A percentile compares a stretch with the other conserved stretches of the same genome.
Conservation (phyloP, 495 filamentous ascomycete species). For the Evernia prunastri region DNA sequence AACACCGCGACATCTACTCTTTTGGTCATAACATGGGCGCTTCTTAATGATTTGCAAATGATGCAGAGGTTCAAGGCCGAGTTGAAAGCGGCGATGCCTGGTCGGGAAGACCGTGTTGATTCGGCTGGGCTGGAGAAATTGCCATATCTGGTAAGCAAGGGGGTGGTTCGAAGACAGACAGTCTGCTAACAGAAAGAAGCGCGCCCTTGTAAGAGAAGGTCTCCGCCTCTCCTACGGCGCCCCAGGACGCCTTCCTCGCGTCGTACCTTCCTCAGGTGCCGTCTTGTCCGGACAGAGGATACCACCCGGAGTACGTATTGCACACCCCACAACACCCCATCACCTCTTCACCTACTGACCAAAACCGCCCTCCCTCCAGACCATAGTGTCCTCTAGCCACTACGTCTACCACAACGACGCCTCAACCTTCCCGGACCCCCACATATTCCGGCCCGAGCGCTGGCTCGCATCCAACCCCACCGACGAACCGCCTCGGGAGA, state of each 20-base stretch:
- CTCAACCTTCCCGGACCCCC: constrained; percentile 30
- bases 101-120: background rate
- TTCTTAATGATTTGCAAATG: background rate
- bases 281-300: background rate
- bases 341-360: background rate
- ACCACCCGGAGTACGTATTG: background rate
- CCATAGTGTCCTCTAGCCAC: background rate
- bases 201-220: background rate
- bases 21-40: background rate
- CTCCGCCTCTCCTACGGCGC: background rate
- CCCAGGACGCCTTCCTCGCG: background rate
- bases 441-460: constrained; percentile 35
- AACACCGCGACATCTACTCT: background rate
- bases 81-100: background rate
- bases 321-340: background rate
- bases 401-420: constrained; percentile 29
- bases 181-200: background rate
- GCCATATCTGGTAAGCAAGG: background rate
- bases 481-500: background rate
- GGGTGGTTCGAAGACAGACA: background rate
- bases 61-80: background rate
- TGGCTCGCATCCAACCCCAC: constrained; percentile 28
- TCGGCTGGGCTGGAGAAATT: background rate
- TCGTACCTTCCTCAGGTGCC: background rate
- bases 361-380: background rate